phyloP scores from a whole-genome alignment of 257 asterid genomes.

The Prunella vulgaris region DNA sequence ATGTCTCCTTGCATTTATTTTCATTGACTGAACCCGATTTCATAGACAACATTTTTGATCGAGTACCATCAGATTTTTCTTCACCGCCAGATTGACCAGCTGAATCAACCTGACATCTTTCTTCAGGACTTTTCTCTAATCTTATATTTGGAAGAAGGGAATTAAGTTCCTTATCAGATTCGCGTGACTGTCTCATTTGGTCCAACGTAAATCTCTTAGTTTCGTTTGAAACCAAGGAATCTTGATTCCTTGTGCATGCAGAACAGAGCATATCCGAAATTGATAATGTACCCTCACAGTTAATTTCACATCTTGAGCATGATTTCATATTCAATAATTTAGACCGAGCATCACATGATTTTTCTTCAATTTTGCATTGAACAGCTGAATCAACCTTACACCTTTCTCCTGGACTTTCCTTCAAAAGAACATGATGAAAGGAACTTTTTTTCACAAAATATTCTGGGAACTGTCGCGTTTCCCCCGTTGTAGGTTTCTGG shows the following conservation, averaged over 20 bases:
- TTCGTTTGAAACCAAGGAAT: slow-evolving; percentile 8
- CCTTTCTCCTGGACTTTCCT: not conserved
- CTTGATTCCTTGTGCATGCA: slow-evolving; percentile 20
- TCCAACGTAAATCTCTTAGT: slow-evolving; percentile 18
- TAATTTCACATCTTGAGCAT: not conserved
- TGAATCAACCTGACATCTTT: slow-evolving; percentile 20
- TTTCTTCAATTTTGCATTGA: not conserved
- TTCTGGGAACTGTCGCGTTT: not conserved
- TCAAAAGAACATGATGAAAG: not conserved
- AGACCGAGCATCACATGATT: too few species aligned
- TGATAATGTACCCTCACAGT: not conserved
- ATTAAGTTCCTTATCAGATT: not conserved
- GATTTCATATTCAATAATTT: not conserved
- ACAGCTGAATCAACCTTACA: not conserved
- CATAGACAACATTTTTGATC: slow-evolving; percentile 9
- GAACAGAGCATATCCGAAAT: not conserved
- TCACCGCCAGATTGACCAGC: slow-evolving; percentile 20
- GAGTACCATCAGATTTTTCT: slow-evolving; percentile 12
- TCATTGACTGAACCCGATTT: slow-evolving; percentile 23
- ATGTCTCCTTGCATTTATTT: slow-evolving; percentile 20
- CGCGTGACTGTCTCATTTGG: not conserved
- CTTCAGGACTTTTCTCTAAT: slow-evolving; percentile 24
- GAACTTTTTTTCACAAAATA: not conserved
- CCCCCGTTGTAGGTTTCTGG: not conserved
- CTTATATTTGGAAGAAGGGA: slow-evolving; percentile 6